These are phyloP conservation scores for Gossypium rotundifolium DNA, from an alignment of 345 rosid species.

Conservation along the genomic window DNA sequence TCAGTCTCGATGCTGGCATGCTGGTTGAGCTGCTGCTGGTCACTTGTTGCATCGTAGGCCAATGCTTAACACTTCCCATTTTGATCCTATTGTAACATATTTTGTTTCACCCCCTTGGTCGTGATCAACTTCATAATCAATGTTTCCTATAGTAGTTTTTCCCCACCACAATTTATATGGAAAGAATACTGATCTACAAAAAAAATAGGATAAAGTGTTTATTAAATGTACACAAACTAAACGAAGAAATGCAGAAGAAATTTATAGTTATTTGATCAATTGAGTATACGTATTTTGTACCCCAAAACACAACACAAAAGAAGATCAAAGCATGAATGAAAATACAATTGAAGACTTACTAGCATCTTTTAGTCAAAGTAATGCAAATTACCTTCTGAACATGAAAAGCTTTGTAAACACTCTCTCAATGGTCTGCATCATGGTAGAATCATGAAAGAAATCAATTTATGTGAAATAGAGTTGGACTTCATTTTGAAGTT, in stretches of 20 bases:
- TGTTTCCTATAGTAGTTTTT: slow-evolving; percentile 16
- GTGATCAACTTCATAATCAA: slow-evolving; percentile 33
- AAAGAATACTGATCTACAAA: slow-evolving; percentile 23
- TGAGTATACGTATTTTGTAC: too few species aligned
- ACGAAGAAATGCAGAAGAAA: not conserved
- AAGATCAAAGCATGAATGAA: not conserved
- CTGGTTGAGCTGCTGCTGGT: too few species aligned
- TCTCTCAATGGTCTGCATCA: not conserved
- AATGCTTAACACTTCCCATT: too few species aligned
- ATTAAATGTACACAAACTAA: not conserved
- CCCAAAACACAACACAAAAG: not conserved
- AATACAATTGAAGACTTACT: not conserved
- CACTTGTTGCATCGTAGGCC: too few species aligned
- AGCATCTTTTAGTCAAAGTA: not conserved
- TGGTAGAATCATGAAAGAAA: not conserved
- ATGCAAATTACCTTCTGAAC: slow-evolving; percentile 11
- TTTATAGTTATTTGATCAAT: not conserved
- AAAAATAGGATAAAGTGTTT: not conserved
- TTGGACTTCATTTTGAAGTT: too few species aligned
- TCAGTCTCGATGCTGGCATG: too few species aligned
- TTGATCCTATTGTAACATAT: slow-evolving; percentile 9
- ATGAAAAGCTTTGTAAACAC: not conserved
- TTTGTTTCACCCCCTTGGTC: slow-evolving; percentile 27
- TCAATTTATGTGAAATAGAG: not conserved
- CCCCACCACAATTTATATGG: slow-evolving; percentile 43